Evolutionary conservation across 371 early-diverging fungal genomes (phyloP).

Genomic region (Saksenaea vasiformis): DNA sequence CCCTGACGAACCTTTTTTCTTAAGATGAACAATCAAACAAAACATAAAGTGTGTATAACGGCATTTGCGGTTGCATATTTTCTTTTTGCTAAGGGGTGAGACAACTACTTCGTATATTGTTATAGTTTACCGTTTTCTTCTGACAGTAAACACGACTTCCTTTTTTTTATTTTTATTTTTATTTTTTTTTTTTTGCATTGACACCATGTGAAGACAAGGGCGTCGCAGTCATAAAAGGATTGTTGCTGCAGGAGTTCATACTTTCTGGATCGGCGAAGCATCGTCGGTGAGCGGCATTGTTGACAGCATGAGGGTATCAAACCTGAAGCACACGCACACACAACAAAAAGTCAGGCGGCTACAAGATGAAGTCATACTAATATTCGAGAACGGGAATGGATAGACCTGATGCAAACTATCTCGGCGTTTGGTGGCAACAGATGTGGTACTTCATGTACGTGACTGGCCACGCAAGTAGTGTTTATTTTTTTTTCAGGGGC

Average conservation of each 20-base stretch:
- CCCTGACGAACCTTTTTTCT: not conserved
- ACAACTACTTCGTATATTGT: not conserved
- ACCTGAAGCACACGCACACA: not conserved
- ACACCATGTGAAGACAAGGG: conserved; percentile 3
- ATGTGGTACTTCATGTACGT: conserved; percentile 3
- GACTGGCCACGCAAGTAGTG: conserved; percentile 6
- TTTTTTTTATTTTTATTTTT: no score
- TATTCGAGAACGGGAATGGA: not conserved
- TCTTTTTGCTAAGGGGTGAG: not conserved
- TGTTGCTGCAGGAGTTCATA: conserved; percentile 6
- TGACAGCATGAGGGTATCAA: not conserved
- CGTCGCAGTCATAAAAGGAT: not conserved
- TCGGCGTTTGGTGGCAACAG: conserved; percentile 3
- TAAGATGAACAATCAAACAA: not conserved
- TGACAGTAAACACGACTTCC: not conserved
- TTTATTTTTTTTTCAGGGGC: conserved; percentile 5
- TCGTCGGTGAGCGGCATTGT: conserved; percentile 6
- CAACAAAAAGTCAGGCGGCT: not conserved
- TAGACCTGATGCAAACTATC: not conserved
- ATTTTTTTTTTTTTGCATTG: not conserved
- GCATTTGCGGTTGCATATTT: not conserved
- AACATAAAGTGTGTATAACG: not conserved
- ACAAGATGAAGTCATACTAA: not conserved
- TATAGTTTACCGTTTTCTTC: not conserved
- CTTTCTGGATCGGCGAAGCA: conserved; percentile 4